Evolutionary conservation across 2,329 filamentous ascomycete species (phyloP).

Genomic region (Phialocephala sp.): DNA sequence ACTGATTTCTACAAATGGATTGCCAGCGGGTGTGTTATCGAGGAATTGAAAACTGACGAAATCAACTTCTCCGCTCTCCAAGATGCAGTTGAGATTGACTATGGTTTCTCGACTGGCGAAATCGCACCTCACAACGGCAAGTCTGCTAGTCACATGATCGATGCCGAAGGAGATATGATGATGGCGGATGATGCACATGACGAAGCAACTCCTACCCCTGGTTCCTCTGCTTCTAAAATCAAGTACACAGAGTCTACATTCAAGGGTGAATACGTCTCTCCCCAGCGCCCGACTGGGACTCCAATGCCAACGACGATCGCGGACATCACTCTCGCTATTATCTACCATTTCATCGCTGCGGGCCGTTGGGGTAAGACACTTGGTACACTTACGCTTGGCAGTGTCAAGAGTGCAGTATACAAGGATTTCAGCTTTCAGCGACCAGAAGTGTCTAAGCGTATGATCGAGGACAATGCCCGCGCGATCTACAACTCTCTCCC

Average conservation of each 20-base stretch:
- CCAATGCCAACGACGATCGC: background rate
- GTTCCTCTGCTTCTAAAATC: background rate
- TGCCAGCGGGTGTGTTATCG: background rate
- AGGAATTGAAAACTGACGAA: background rate
- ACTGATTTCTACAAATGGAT: conserved; percentile 2
- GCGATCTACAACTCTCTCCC: background rate
- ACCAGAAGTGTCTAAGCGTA: background rate
- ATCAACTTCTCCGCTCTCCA: background rate
- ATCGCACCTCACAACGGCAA: too few species aligned
- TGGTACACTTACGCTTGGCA: background rate
- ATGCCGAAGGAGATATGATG: background rate
- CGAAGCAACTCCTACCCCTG: background rate
- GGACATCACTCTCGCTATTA: background rate
- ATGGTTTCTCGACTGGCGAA: background rate
- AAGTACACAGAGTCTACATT: background rate
- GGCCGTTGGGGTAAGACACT: background rate
- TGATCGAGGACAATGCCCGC: background rate
- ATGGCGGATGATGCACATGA: background rate
- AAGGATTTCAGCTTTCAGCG: conserved; percentile 4
- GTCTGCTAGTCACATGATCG: background rate
- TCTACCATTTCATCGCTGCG: conserved; percentile 6
- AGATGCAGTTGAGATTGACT: too few species aligned
- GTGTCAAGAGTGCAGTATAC: background rate
- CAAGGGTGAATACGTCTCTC: conserved; percentile 8
- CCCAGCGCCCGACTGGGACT: background rate